These are phyloP conservation scores for Pythium rhizo-oryzae DNA, from an alignment of 352 stramenopile genomes.

Conservation along the genomic window DNA sequence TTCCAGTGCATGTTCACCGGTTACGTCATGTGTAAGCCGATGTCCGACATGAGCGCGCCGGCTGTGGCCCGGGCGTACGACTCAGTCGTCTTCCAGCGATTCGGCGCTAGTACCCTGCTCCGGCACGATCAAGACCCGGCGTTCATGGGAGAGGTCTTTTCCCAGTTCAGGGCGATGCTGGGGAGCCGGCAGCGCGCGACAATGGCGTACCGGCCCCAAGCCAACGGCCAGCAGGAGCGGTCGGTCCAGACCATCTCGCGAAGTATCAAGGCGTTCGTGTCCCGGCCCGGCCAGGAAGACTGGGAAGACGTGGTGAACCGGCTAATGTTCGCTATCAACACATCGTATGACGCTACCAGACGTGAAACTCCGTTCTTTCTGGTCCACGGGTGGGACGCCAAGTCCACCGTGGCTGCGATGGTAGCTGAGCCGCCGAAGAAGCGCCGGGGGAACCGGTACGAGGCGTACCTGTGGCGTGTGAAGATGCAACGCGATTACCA, in stretches of 20 bases:
- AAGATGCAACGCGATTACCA: conserved; percentile 14
- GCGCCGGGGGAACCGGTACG: conserved; percentile 1
- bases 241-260: conserved; percentile 23
- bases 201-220: conserved; percentile 20
- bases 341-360: conserved; percentile 8
- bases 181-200: conserved; percentile 23
- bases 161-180: conserved; percentile 18
- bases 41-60: conserved; percentile 13
- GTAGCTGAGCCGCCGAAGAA: conserved; percentile 7
- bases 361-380: conserved; percentile 26
- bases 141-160: conserved; percentile 29
- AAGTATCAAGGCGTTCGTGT: conserved; percentile 9
- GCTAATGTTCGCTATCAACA: conserved; percentile 29
- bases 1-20: conserved; percentile 28
- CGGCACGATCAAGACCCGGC: conserved; percentile 24
- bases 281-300: conserved; percentile 15
- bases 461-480: conserved; percentile 13
- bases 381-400: conserved; percentile 26
- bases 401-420: conserved; percentile 21
- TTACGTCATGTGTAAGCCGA: conserved; percentile 22
- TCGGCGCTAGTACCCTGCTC: conserved; percentile 21
- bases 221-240: no score
- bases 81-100: conserved; percentile 23
- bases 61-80: conserved; percentile 28
- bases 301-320: conserved; percentile 24